Conservation (phyloP, 768 basidiomycete species). For the Mycena chlorophos region DNA sequence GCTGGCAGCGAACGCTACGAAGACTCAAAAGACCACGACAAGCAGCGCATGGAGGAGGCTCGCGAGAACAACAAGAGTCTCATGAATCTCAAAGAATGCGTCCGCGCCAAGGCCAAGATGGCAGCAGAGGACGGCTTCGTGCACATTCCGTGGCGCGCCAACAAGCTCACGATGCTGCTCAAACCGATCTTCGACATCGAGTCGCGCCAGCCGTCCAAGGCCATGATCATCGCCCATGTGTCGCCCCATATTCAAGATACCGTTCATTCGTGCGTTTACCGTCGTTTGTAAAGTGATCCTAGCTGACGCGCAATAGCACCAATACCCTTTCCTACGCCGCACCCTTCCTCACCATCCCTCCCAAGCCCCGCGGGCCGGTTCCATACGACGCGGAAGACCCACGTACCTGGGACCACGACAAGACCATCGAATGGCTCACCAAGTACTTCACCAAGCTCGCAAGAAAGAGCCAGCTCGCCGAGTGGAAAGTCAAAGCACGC, state of each 20-base stretch:
- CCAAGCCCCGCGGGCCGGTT: conserved; percentile 30
- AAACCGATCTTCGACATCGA: conserved; percentile 41
- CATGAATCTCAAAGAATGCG: conserved; percentile 39
- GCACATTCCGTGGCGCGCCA: conserved; percentile 37
- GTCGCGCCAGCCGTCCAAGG: conserved; percentile 29
- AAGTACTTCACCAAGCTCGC: conserved; percentile 25
- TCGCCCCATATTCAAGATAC: conserved; percentile 39
- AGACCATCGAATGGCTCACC: conserved; percentile 31
- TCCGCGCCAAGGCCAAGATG: conserved; percentile 38
- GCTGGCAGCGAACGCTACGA: conserved; percentile 39
- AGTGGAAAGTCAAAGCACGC: conserved; percentile 12
- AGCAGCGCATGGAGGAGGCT: conserved; percentile 36
- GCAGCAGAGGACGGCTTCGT: conserved; percentile 37
- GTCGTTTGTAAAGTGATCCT: neutral
- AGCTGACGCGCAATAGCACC: conserved; percentile 15
- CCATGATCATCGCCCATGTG: conserved; percentile 37
- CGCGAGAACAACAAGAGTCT: conserved; percentile 38
- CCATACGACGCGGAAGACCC: conserved; percentile 35
- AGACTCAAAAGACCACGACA: conserved; percentile 36
- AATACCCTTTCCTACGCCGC: conserved; percentile 36
- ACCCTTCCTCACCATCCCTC: conserved; percentile 33
- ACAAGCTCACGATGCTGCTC: conserved; percentile 37
- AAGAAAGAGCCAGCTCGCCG: conserved; percentile 11
- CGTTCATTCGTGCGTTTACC: conserved; percentile 24
- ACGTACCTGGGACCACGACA: conserved; percentile 33